A percentile compares a stretch with the other conserved stretches of the same genome.
phyloP scores from a whole-genome alignment of 352 stramenopile species.

The Globisporangium viniferum region DNA sequence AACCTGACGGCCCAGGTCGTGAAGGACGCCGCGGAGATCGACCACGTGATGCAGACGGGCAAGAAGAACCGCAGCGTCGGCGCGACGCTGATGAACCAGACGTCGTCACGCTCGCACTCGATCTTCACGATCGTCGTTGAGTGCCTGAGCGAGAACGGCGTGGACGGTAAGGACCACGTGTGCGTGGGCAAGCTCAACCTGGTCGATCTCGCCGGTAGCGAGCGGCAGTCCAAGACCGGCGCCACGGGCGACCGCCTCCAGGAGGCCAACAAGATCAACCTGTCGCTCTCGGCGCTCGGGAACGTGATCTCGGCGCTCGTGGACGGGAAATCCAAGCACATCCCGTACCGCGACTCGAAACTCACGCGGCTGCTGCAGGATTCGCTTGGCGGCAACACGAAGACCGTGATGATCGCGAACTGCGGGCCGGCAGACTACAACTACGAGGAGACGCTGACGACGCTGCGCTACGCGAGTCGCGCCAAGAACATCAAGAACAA shows the following conservation, averaged over 20 bases:
- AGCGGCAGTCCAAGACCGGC: slow-evolving; percentile 75
- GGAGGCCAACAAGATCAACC: slow-evolving; percentile 84
- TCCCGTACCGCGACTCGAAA: slow-evolving; percentile 89
- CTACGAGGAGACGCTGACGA: slow-evolving; percentile 94
- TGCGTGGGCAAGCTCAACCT: slow-evolving; percentile 97
- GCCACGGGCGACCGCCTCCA: slow-evolving; percentile 68
- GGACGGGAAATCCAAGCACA: slow-evolving; percentile 54
- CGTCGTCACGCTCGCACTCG: slow-evolving; percentile 95
- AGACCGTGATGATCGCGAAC: slow-evolving; percentile 98
- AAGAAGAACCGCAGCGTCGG: slow-evolving; percentile 95
- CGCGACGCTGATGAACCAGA: slow-evolving; percentile 98
- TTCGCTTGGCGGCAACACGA: slow-evolving; percentile 69
- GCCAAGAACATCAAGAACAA: slow-evolving; percentile 99
- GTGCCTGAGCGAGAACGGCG: slow-evolving; percentile 59
- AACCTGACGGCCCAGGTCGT: slow-evolving; percentile 86
- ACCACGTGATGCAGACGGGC: slow-evolving; percentile 91
- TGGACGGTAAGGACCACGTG: slow-evolving; percentile 89
- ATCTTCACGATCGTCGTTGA: slow-evolving; percentile 97
- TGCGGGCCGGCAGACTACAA: slow-evolving; percentile 97
- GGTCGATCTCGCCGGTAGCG: slow-evolving; percentile 75
- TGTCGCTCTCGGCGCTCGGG: slow-evolving; percentile 59
- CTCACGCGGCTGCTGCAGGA: slow-evolving; percentile 86
- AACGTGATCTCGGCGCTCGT: slow-evolving; percentile 88
- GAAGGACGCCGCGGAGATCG: slow-evolving; percentile 88
- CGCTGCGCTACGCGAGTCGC: slow-evolving; percentile 96